Evolutionary conservation across 164 flowering plant genomes (phyloP).

Genomic region (Umbellularia californica): DNA sequence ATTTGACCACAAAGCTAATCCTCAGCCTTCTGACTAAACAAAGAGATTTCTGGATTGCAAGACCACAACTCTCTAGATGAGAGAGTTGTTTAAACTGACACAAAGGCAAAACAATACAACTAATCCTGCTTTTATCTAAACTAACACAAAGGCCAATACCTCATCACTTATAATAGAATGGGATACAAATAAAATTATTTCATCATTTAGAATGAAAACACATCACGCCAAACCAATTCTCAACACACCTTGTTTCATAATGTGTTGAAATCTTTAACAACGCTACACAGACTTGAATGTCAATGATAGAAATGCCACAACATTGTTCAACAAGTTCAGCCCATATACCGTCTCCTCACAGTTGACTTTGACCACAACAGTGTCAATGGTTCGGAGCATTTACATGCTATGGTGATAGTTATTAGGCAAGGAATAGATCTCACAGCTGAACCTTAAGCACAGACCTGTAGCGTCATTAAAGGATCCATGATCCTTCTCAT

Average conservation of each 20-base stretch:
- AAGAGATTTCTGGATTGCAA: neutral
- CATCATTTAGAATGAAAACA: too few relatives aligned
- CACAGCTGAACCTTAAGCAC: conserved; percentile 46
- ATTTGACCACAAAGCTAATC: neutral
- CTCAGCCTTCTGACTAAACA: neutral
- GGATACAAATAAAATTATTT: neutral
- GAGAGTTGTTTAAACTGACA: too few relatives aligned
- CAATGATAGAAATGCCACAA: conserved; percentile 47
- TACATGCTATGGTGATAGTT: conserved; percentile 61
- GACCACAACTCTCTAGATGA: too few relatives aligned
- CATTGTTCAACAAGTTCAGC: conserved; percentile 74
- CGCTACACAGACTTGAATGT: neutral
- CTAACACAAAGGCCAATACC: neutral
- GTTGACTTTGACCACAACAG: conserved; percentile 59
- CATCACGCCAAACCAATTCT: neutral
- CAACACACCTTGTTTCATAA: neutral
- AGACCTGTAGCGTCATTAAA: conserved; percentile 71
- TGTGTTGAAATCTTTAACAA: neutral
- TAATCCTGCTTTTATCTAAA: neutral
- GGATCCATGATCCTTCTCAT: conserved; percentile 27
- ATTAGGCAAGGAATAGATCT: conserved; percentile 56
- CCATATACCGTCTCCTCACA: conserved; percentile 95
- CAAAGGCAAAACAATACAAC: neutral
- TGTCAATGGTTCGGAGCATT: conserved; percentile 62
- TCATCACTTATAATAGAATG: neutral